Evolutionary conservation across 2,329 filamentous ascomycete genomes (phyloP), one percentile per base, ranked within the genome.

Genomic region (Arthrobotrys sinensis): DNA sequence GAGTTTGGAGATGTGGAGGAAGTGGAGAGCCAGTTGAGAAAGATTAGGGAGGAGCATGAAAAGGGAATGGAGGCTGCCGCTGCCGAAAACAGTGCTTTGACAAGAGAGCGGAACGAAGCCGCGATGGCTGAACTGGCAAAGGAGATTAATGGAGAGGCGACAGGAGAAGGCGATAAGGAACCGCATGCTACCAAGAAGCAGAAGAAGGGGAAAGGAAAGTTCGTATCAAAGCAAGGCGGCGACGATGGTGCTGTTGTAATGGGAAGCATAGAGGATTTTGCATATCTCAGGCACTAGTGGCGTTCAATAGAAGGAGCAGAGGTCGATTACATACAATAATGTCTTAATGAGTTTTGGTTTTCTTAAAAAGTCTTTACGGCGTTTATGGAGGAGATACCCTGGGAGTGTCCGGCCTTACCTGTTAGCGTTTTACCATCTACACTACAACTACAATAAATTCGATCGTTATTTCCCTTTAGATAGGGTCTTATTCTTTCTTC

Each of bases 11-110:
- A 82, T 19, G 83, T 84, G 28, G 83, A 82, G 40, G 82, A 82
- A 62, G 82, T 85, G 69, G 82, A 82, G 34, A 80, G 81, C 28
- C 82, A 83, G 43, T 80, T 84, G 34, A 81, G 83, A 66, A 82
- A 83, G 76, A 83, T 84, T 24, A 82, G 83, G 21, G 83, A 84
- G 72, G 82, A 83, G 11, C 81, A 82, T 43, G 81, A 82, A 62
- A 80, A 79, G 34, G 80, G 80, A 19, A 60, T 79, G 14, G 73
- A 76, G 12, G 48, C 81, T 79, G 79, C 81, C 71, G 78, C 82
- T 80, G 80, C 82, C 79, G 80, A 83, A 80, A 73, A 80, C 80
- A 80, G 71, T 14, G 81, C 69, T 21, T 60, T 81, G 40, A 82
- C 83, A 63, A 82, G 83, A 67, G 82, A 83, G 64, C 76, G 82